Conservation (phyloP, 2,329 filamentous ascomycete genomes). For the Botrytis aclada region DNA sequence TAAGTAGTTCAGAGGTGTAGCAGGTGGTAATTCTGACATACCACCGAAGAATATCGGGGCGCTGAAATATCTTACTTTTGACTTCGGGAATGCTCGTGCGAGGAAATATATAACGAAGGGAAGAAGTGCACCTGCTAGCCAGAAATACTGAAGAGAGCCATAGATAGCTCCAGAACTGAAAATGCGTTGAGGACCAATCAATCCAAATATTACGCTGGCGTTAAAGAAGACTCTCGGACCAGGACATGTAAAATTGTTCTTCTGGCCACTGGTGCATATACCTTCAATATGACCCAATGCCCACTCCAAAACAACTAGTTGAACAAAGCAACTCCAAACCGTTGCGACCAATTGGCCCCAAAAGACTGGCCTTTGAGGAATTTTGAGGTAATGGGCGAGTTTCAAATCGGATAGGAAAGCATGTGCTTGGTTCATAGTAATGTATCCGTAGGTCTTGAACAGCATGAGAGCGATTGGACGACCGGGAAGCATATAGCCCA, state of each 20-base stretch:
- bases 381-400: conserved; percentile 53
- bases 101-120: conserved; percentile 57
- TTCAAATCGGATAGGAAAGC: conserved; percentile 42
- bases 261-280: conserved; percentile 54
- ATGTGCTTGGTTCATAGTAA: conserved; percentile 22
- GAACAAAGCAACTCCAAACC: conserved; percentile 63
- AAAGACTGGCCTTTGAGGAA: conserved; percentile 65
- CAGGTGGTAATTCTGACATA: conserved; percentile 50
- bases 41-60: conserved; percentile 21
- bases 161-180: conserved; percentile 50
- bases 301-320: conserved; percentile 62
- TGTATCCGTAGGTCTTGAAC: conserved; percentile 48
- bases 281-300: conserved; percentile 58
- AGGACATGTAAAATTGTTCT: conserved; percentile 49
- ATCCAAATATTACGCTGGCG: conserved; percentile 71
- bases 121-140: conserved; percentile 61
- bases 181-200: conserved; percentile 62
- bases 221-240: conserved; percentile 50
- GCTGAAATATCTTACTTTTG: conserved; percentile 47
- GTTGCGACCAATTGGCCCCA: conserved; percentile 63
- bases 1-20: conserved; percentile 67
- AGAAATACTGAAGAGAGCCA: conserved; percentile 65
- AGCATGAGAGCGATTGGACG: conserved; percentile 72
- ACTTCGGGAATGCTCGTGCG: conserved; percentile 57
- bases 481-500: conserved; percentile 71